These are phyloP conservation scores for Heliamphora pulchella DNA, from an alignment of 179 eudicot genomes.

Conservation along the genomic window DNA sequence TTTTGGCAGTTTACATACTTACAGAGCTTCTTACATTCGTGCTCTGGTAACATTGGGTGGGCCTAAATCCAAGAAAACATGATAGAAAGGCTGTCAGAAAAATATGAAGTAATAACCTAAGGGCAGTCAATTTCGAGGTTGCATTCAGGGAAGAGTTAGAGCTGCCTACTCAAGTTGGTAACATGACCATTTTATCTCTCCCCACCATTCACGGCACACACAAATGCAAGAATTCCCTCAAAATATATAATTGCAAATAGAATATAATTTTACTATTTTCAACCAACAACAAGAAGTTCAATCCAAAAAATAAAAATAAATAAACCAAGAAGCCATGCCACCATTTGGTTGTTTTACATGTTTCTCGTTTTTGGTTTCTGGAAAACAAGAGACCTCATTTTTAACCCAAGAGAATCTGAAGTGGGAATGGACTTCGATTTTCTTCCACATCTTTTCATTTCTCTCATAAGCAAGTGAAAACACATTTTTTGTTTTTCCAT, in stretches of 20 bases:
- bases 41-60: slow-evolving; percentile 47
- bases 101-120: background rate
- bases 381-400: background rate
- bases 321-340: background rate
- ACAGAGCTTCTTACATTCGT: slow-evolving; percentile 47
- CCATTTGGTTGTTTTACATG: background rate
- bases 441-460: background rate
- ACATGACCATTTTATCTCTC: background rate
- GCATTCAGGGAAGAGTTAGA: background rate
- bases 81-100: background rate
- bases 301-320: no score
- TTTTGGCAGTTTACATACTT: slow-evolving; percentile 58
- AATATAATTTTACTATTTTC: background rate
- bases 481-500: background rate
- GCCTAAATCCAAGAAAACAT: slow-evolving; percentile 34
- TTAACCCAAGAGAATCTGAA: background rate
- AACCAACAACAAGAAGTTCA: background rate
- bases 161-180: background rate
- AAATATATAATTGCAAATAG: background rate
- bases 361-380: background rate
- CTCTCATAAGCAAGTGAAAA: background rate
- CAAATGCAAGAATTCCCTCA: background rate
- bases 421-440: background rate
- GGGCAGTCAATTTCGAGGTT: background rate
- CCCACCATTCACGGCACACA: background rate